phyloP scores from a whole-genome alignment of 495 filamentous ascomycete species.

The Penicillium canariense region DNA sequence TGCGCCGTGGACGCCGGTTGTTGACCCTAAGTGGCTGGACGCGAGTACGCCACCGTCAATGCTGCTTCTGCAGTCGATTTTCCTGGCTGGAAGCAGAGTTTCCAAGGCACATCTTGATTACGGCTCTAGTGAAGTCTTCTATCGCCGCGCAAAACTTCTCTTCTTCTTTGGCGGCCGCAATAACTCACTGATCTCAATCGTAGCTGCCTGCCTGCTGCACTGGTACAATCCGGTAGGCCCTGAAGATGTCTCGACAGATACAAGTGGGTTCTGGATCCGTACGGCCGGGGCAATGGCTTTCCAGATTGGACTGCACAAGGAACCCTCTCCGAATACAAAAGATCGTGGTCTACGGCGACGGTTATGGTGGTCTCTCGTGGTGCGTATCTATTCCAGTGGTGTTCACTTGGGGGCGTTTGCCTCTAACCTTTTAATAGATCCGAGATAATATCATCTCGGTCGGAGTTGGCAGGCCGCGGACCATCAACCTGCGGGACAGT shows the following conservation, averaged over 20 bases:
- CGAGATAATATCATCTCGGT: conserved; percentile 33
- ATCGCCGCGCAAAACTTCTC: conserved; percentile 27
- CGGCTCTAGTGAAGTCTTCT: conserved; percentile 30
- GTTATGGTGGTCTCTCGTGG: conserved; percentile 33
- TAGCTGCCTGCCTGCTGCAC: conserved; percentile 29
- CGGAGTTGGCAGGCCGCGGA: conserved; percentile 29
- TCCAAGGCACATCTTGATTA: conserved; percentile 31
- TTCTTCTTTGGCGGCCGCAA: conserved; percentile 32
- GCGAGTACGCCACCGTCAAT: conserved; percentile 23
- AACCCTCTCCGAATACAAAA: conserved; percentile 21
- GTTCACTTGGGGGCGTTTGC: neutral
- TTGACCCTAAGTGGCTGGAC: conserved; percentile 30
- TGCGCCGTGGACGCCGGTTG: conserved; percentile 28
- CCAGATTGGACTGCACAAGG: conserved; percentile 31
- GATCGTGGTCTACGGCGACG: conserved; percentile 28
- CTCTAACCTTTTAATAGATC: conserved; percentile 12
- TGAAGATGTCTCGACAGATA: conserved; percentile 31
- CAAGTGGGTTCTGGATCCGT: conserved; percentile 32
- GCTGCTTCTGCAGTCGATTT: conserved; percentile 28
- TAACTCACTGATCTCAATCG: conserved; percentile 28
- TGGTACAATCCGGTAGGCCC: conserved; percentile 34
- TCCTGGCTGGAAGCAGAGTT: conserved; percentile 27
- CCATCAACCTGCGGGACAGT: conserved; percentile 30
- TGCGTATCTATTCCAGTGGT: conserved; percentile 1
- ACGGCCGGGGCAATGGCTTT: conserved; percentile 33